Conservation (phyloP, 176 grass and related monocot genomes). For the Triticum monococcum region DNA sequence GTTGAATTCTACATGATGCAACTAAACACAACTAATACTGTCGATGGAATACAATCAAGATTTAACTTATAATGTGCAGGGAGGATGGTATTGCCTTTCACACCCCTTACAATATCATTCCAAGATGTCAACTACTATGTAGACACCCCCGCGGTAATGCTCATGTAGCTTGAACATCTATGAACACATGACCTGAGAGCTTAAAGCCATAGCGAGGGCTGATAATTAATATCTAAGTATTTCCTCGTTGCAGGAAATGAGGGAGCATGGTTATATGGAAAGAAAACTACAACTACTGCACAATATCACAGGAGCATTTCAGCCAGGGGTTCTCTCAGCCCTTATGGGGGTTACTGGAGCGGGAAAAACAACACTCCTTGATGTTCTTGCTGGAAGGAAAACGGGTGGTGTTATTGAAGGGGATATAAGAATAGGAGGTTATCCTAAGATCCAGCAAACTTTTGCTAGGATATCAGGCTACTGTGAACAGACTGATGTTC, state of each 20-base stretch:
- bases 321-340: constrained; percentile 60
- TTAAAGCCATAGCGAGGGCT: not conserved
- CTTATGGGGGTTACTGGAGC: constrained; percentile 82
- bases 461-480: constrained; percentile 86
- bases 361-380: constrained; percentile 79
- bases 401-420: constrained; percentile 68
- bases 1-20: not conserved
- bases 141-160: constrained; percentile 61
- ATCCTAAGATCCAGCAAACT: constrained; percentile 65
- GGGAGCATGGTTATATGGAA: constrained; percentile 53
- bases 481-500: constrained; percentile 72
- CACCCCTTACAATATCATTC: constrained; percentile 69
- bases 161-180: not conserved
- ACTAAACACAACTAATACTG: not conserved
- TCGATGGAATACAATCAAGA: not conserved
- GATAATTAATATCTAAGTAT: not conserved
- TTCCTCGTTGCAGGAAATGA: constrained; percentile 58
- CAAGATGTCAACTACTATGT: constrained; percentile 82
- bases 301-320: constrained; percentile 66
- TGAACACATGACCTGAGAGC: not conserved
- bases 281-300: constrained; percentile 65
- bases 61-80: constrained; percentile 34
- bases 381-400: constrained; percentile 82
- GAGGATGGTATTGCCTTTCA: constrained; percentile 80
- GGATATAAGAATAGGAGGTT: constrained; percentile 74